These are phyloP conservation scores for Babesia bovis DNA, from an alignment of 169 alveolate genomes.

Conservation along the genomic window DNA sequence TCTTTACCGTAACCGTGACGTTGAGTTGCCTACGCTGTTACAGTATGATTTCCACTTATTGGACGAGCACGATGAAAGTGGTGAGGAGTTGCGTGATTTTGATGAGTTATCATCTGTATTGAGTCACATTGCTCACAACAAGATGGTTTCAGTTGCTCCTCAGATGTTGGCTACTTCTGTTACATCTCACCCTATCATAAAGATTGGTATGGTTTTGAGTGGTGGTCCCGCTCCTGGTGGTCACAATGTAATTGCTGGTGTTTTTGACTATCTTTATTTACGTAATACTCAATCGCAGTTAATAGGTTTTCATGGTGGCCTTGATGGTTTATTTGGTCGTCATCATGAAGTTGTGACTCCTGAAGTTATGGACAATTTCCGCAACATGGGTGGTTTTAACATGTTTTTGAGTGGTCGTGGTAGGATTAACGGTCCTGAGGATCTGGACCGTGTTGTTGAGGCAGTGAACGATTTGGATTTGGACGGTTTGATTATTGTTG, in stretches of 20 bases:
- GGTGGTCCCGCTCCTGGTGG: conserved; percentile 99
- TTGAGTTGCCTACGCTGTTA: conserved; percentile 42
- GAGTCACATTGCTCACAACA: conserved; percentile 36
- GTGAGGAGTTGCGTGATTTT: conserved; percentile 47
- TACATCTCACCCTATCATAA: conserved; percentile 28
- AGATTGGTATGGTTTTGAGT: conserved; percentile 93
- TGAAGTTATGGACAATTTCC: conserved; percentile 90
- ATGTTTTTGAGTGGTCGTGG: conserved; percentile 98
- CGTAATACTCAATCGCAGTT: conserved; percentile 88
- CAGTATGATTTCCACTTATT: conserved; percentile 47
- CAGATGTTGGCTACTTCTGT: conserved; percentile 14
- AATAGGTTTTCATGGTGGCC: conserved; percentile 92
- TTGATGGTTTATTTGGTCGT: conserved; percentile 91
- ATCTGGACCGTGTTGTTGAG: conserved; percentile 84
- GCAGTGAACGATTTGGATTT: conserved; percentile 86
- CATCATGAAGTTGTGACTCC: conserved; percentile 89
- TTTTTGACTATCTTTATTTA: conserved; percentile 89
- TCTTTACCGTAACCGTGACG: conserved; percentile 15
- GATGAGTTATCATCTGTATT: conserved; percentile 37
- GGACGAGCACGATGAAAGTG: conserved; percentile 59
- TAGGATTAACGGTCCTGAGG: conserved; percentile 91
- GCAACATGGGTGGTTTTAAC: conserved; percentile 98
- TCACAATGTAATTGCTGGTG: conserved; percentile 97
- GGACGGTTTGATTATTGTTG: conserved; percentile 96
- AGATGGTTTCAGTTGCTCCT: conserved; percentile 58